Evolutionary conservation across 805 yeast species (phyloP), one percentile per base, ranked within the genome.

Genomic region (Candida pseudofarinosa): DNA sequence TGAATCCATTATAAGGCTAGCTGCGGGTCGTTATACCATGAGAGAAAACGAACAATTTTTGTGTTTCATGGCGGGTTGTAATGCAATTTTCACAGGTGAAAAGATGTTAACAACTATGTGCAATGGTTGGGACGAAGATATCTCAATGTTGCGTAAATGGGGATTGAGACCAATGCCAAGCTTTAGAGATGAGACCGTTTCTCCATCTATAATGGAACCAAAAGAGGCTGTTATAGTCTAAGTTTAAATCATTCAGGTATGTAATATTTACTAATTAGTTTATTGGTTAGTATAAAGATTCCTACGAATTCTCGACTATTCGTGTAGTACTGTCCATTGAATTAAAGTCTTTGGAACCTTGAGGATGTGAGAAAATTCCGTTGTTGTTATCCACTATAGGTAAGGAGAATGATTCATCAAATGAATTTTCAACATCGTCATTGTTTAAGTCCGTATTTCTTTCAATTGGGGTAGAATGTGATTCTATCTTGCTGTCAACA

Each of bases 1-100:
- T 1, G 65, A 66, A 33, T 67, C 85, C 1, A 83, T 84, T 39
- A 77, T 85, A 46, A 72, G 93, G 48, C 67, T 85, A 40, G 89
- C 91, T 2, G 93, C 93, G 5, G 93, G 93, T 0, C 73, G 93
- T 47, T 83, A 83, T 58, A 81, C 88, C 16, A 84, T 85, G 90
- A 81, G 79, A 50, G 90, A 85, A 52, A 65, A 75, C 44, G 89
- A 85, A 52, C 93, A 85, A 58, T 76, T 81, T 43, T 59, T 85
- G 53, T 83, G 90, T 49, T 85, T 85, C 59, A 73, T 82, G 79
- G 79, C 83, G 28, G 93, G 93, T 15, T 81, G 83, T 50, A 85
- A 85, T 60, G 89, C 91, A 15, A 81, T 85, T 33, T 85, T 85
- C 61, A 85, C 90, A 0, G 93, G 93, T 31, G 82, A 85, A 59